A percentile compares a stretch with the other conserved stretches of the same genome.
These are phyloP conservation scores for Leccinum variicolor DNA, from an alignment of 768 basidiomycete genomes.

Conservation along the genomic window DNA sequence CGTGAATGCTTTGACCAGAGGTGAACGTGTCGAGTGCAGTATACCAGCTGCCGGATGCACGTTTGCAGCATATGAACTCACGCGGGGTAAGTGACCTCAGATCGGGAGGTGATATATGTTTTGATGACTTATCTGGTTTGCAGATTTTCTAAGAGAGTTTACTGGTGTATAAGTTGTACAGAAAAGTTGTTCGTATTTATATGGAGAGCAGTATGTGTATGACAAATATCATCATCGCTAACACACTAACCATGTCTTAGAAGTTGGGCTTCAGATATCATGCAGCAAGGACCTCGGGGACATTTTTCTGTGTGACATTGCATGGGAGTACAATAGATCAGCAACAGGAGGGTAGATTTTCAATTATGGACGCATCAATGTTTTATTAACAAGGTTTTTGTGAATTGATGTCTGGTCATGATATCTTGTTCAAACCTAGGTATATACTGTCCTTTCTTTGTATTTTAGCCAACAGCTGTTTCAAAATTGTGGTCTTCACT, in stretches of 20 bases:
- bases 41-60: slow-evolving; percentile 91
- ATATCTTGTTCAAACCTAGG: too few relatives aligned
- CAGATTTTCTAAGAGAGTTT: slow-evolving; percentile 26
- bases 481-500: too few relatives aligned
- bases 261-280: background rate
- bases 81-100: slow-evolving; percentile 48
- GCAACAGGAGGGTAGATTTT: background rate
- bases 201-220: background rate
- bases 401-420: too few relatives aligned
- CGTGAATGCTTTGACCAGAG: background rate
- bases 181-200: background rate
- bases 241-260: background rate
- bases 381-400: too few relatives aligned
- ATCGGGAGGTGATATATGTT: background rate
- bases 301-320: background rate
- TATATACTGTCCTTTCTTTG: too few relatives aligned
- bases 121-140: too few relatives aligned
- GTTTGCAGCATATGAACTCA: slow-evolving; percentile 86
- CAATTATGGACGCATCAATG: too few relatives aligned
- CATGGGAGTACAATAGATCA: background rate
- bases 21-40: slow-evolving; percentile 34
- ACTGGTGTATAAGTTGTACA: slow-evolving; percentile 17
- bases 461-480: too few relatives aligned
- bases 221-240: background rate
- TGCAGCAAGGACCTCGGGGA: background rate